Base-by-base conservation (phyloP, 371 early-diverging fungal species). In the Rhizopus sp. region DNA sequence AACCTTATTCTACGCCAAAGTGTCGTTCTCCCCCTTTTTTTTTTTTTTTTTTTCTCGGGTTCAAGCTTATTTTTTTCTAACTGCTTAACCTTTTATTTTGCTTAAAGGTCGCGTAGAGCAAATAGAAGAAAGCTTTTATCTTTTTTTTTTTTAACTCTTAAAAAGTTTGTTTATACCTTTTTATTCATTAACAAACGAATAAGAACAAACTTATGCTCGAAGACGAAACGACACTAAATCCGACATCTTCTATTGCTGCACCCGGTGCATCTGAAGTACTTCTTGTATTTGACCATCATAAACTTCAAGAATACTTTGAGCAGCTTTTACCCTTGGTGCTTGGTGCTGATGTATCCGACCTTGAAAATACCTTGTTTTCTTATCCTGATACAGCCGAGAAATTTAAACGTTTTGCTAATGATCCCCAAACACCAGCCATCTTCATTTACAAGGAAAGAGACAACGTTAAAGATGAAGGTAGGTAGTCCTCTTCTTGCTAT, bases 391-490 rank as follows among this genome's bases (percentile, higher is more conserved):
- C 90, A 7, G 55, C 72, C 4, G 93, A 91, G 48, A 90, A 82
- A 67, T 83, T 90, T 62, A 81, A 79, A 44, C 82, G 88, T 7
- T 95, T 94, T 78, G 88, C 90, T 16, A 85, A 79, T 53, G 96
- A 95, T 64, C 73, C 88, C 2, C 85, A 85, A 52, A 70, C 83
- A 6, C 88, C 88, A 5, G 93, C 87, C 4, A 75, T 94, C 37
- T 92, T 91, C 65, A 82, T 94, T 46, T 67, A 90, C 44, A 94
- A 93, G 67, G 93, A 92, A 68, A 70, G 80, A 35, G 88, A 82
- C 41, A 82, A 78, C n/a, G 77, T 66, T 6, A 77, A 72, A 37
- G 79, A 82, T 55, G 80, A 72, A 59, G 79, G 79, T 81, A 68
- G 29, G 29, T 30, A 9, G 17, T 7, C 49, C 44, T 42, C 23